Evolutionary conservation across 2,329 filamentous ascomycete genomes (phyloP).

Genomic region (Ophiostoma ips): DNA sequence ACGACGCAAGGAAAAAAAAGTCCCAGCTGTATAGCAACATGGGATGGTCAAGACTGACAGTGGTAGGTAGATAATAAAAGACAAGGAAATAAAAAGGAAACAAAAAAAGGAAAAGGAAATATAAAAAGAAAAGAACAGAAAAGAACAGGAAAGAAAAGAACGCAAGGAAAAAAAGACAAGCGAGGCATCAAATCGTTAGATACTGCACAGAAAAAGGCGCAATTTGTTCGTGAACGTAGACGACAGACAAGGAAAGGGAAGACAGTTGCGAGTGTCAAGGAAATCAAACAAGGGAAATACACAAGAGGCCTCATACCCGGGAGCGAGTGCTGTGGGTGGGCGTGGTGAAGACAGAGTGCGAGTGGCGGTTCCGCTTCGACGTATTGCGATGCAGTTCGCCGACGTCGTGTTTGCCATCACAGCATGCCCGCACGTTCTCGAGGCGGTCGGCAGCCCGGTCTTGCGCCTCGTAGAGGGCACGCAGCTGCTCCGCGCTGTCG

Average conservation of each 20-base stretch:
- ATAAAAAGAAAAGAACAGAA: neutral
- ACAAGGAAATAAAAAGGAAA: constrained; percentile 1
- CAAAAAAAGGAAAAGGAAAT: neutral
- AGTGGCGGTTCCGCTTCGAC: constrained; percentile 15
- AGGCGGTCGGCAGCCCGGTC: constrained; percentile 65
- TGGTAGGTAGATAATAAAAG: neutral
- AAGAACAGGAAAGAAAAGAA: neutral
- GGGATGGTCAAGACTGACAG: neutral
- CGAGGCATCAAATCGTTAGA: no score
- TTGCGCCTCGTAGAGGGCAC: constrained; percentile 64
- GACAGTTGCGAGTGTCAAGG: neutral
- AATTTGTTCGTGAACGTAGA: neutral
- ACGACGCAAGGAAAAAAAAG: neutral
- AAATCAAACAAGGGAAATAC: constrained; percentile 4
- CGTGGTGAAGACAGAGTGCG: constrained; percentile 9
- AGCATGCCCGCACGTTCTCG: constrained; percentile 94
- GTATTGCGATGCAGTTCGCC: constrained; percentile 32
- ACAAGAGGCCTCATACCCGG: no score
- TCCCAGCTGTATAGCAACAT: neutral
- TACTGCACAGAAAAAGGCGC: no score
- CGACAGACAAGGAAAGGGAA: neutral
- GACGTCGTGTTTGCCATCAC: constrained; percentile 78
- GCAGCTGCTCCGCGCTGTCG: constrained; percentile 71
- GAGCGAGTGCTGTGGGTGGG: constrained; percentile 10
- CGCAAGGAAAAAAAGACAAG: neutral